These are phyloP conservation scores for Pythium sp. DNA, from an alignment of 352 stramenopile species.

Conservation along the genomic window DNA sequence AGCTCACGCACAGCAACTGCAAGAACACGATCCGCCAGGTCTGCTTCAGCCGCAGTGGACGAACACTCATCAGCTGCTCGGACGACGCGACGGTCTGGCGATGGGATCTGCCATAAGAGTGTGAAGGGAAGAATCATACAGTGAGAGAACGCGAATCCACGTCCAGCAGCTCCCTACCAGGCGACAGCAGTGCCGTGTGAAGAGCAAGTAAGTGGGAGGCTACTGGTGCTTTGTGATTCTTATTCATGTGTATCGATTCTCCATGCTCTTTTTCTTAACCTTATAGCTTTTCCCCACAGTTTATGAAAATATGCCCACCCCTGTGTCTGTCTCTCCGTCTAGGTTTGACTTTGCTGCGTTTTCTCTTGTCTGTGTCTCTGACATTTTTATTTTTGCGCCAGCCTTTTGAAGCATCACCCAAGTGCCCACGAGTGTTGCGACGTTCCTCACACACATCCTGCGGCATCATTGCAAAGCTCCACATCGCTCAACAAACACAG, in stretches of 20 bases:
- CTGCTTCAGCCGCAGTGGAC: constrained; percentile 71
- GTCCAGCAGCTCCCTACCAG: not conserved
- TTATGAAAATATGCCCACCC: not conserved
- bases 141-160: not conserved
- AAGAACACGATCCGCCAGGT: constrained; percentile 80
- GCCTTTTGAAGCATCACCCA: not conserved
- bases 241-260: not conserved
- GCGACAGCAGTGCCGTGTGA: too few species aligned
- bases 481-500: not conserved
- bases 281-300: not conserved
- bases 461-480: too few species aligned
- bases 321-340: too few species aligned
- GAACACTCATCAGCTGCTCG: constrained; percentile 69
- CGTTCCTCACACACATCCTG: not conserved
- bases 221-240: not conserved
- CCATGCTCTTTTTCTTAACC: not conserved
- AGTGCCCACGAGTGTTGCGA: not conserved
- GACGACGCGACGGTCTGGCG: constrained; percentile 76
- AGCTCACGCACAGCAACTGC: constrained; percentile 68
- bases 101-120: constrained; percentile 49
- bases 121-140: not conserved
- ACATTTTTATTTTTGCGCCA: not conserved
- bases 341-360: not conserved
- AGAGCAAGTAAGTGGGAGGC: not conserved
- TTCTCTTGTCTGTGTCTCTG: not conserved